These are phyloP conservation scores for Tilletiopsis washingtonensis DNA, from an alignment of 1,284 basidiomycete genomes.

Conservation along the genomic window DNA sequence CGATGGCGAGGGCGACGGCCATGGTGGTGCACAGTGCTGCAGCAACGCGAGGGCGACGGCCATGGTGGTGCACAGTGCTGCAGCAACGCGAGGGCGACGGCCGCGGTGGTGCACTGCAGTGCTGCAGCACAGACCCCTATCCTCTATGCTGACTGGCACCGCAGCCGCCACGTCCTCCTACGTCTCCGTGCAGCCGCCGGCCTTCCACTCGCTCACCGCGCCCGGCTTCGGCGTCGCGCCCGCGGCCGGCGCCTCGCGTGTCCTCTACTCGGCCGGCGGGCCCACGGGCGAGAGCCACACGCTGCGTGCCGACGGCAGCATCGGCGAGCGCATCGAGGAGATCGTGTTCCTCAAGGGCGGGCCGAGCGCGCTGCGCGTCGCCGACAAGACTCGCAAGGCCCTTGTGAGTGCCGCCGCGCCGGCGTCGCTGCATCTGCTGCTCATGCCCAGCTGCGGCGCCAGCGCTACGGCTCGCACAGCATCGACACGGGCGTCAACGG, in stretches of 20 bases:
- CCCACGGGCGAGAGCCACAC: constrained; percentile 38
- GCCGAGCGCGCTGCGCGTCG: constrained; percentile 7
- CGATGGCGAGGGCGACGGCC: too few species aligned
- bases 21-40: background rate
- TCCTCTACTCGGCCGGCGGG: constrained; percentile 32
- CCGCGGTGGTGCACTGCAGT: too few species aligned
- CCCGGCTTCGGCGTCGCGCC: constrained; percentile 21
- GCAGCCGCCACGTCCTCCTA: constrained; percentile 35
- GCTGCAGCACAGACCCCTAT: too few species aligned
- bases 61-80: background rate
- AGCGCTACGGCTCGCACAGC: constrained; percentile 28
- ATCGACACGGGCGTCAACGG: constrained; percentile 15
- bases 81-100: too few species aligned
- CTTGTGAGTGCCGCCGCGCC: background rate
- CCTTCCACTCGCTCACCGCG: constrained; percentile 11
- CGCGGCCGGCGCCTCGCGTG: constrained; percentile 3
- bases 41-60: background rate
- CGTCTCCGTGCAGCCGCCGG: constrained; percentile 27
- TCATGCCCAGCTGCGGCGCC: background rate
- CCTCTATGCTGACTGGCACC: background rate
- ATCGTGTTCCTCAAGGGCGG: constrained; percentile 25
- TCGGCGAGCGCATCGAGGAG: constrained; percentile 19
- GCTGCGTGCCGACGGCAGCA: constrained; percentile 15
- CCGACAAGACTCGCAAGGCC: constrained; percentile 30
- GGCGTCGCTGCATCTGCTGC: background rate